Evolutionary conservation across 2,329 filamentous ascomycete genomes (phyloP).

Genomic region (Aspergillus neoniger): DNA sequence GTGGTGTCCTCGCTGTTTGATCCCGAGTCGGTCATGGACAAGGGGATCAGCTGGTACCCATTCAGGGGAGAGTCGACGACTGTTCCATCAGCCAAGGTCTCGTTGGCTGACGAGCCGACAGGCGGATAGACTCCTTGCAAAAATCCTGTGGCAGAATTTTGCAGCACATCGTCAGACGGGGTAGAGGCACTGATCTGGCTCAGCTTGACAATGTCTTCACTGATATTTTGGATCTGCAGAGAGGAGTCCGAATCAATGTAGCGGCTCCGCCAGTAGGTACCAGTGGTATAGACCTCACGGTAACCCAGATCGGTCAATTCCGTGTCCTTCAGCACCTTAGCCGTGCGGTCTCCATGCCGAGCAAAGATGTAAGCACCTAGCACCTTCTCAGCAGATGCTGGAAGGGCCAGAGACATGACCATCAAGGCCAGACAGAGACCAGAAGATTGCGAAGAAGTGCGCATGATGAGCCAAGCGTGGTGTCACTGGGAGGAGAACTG

Average conservation of each 20-base stretch:
- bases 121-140: constrained; percentile 87
- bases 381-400: constrained; percentile 61
- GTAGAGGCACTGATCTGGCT: constrained; percentile 72
- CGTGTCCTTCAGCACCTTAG: constrained; percentile 72
- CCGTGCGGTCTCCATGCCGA: constrained; percentile 84
- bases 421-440: constrained; percentile 30
- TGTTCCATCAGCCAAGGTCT: constrained; percentile 71
- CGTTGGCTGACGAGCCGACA: constrained; percentile 56
- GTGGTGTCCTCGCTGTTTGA: constrained; percentile 60
- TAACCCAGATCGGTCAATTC: constrained; percentile 79
- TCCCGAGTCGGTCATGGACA: constrained; percentile 63
- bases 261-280: constrained; percentile 71
- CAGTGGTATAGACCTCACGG: constrained; percentile 70
- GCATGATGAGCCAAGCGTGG: constrained; percentile 25
- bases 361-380: constrained; percentile 85
- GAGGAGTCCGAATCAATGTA: constrained; percentile 67
- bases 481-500: not conserved
- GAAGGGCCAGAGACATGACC: constrained; percentile 26
- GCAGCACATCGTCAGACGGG: constrained; percentile 74
- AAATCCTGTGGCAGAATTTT: constrained; percentile 77
- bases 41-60: constrained; percentile 82
- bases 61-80: constrained; percentile 67
- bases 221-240: constrained; percentile 66
- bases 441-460: constrained; percentile 24
- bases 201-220: constrained; percentile 64